Evolutionary conservation across 2,329 filamentous ascomycete species (phyloP).

Genomic region (Parastagonospora nodorum): DNA sequence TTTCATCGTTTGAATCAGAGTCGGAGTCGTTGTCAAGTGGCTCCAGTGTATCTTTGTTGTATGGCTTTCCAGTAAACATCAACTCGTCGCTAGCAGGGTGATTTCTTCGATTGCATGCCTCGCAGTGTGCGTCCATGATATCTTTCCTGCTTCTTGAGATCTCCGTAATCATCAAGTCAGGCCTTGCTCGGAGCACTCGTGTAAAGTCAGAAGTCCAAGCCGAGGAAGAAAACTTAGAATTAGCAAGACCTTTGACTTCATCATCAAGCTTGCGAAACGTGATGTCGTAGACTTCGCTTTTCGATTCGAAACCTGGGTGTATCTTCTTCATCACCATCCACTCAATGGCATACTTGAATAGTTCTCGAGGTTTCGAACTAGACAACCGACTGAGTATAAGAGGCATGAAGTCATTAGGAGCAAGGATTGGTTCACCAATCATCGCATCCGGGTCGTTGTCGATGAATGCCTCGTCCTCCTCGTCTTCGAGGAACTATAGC

Average conservation of each 20-base stretch:
- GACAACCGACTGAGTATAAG: conserved; percentile 52
- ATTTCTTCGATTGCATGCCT: conserved; percentile 71
- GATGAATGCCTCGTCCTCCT: conserved; percentile 69
- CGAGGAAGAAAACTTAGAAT: conserved; percentile 73
- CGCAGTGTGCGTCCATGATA: conserved; percentile 55
- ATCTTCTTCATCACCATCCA: conserved; percentile 83
- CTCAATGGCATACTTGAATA: conserved; percentile 75
- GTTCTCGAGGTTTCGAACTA: conserved; percentile 70
- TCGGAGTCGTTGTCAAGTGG: conserved; percentile 58
- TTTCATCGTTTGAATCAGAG: conserved; percentile 17
- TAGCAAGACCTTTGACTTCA: conserved; percentile 69
- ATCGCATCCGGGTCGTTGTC: conserved; percentile 62
- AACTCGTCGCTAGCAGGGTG: conserved; percentile 72
- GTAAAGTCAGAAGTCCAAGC: conserved; percentile 72
- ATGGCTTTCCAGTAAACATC: conserved; percentile 67
- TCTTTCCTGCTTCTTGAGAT: conserved; percentile 15
- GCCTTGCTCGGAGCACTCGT: conserved; percentile 68
- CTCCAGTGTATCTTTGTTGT: conserved; percentile 68
- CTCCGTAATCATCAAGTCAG: conserved; percentile 55
- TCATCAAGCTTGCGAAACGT: conserved; percentile 75
- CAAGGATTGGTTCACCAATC: conserved; percentile 51
- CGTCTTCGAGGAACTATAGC: conserved; percentile 45
- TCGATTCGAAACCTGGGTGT: conserved; percentile 69
- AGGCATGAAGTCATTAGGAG: conserved; percentile 5
- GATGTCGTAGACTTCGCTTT: conserved; percentile 68